Base-by-base conservation (phyloP, 805 yeast genomes). In the Kuraishia piskuri region DNA sequence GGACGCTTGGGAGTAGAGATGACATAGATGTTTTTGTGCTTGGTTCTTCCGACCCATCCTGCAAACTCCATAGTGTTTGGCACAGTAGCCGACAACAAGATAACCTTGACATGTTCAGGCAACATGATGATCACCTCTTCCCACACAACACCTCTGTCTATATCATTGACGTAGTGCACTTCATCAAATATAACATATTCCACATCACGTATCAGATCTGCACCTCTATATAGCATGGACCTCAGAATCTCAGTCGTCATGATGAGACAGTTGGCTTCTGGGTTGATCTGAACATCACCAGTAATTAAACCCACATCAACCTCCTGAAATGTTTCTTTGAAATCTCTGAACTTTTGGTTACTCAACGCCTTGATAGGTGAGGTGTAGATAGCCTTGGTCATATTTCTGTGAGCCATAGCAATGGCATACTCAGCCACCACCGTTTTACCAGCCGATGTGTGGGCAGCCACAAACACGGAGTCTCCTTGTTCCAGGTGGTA, bases 41-140 rank as follows among this genome's bases (percentile, higher is more conserved):
- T 94, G 0, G 99, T 94, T 68, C 99, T 78, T 3, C 99, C 98
- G 20, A 94, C 92, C 99, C 99, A 94, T 58, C 86, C 88, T 8
- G 99, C 99, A 76, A 94, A 94, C 65, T 94, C 99, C 65, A 80
- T 87, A 0, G 99, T 92, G 66, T 94, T 94, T n/a, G 99, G 99
- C 7, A 94, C 98, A 0, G 99, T 94, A 3, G 99, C 99, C 12
- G 97, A 89, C 45, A 94, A 74, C 46, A 94, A 73, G 57, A 94
- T 90, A 61, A 88, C 87, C 63, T 92, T 92, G 55, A 94, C 94
- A 65, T 94, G 97, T 58, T 91, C 97, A 0, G 99, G 99, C 36
- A 94, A 74, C 96, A 94, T 90, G 60, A 94, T 94, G 56, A 94
- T 94, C 22, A 94, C 97, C 70, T 94, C 99, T 72, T 94, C 99